A percentile compares a stretch with the other conserved stretches of the same genome.
Evolutionary conservation across 768 basidiomycete species (phyloP).

Genomic region (Clitopilus hobsonii): DNA sequence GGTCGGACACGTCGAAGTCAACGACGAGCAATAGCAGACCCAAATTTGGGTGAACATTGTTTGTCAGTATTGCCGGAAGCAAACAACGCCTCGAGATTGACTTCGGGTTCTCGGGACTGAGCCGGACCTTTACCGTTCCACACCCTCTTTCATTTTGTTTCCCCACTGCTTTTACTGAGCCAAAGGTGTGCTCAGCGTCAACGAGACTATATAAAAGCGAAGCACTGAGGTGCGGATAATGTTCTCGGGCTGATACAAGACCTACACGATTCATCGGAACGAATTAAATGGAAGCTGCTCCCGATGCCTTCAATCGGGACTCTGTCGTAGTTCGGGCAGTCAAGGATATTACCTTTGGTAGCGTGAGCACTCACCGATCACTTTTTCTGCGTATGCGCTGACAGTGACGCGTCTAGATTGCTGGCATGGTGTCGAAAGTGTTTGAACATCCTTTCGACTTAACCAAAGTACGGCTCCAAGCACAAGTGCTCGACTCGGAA

Average conservation of each 20-base stretch:
- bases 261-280: background rate
- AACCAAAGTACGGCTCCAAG: conserved; percentile 90
- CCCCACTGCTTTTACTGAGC: background rate
- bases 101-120: background rate
- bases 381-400: background rate
- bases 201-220: background rate
- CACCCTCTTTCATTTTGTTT: background rate
- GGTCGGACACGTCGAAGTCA: background rate
- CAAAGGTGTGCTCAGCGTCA: background rate
- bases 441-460: conserved; percentile 96
- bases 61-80: background rate
- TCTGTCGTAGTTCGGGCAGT: conserved; percentile 11
- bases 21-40: background rate
- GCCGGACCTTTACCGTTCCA: background rate
- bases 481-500: conserved; percentile 61
- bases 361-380: conserved; percentile 10
- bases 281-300: conserved; percentile 14
- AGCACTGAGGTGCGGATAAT: background rate
- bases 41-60: background rate
- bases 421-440: conserved; percentile 78
- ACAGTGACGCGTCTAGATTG: conserved; percentile 40
- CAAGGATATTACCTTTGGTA: conserved; percentile 20
- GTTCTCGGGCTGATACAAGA: background rate
- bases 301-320: conserved; percentile 15
- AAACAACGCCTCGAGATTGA: background rate